Base-by-base conservation (phyloP, 2,329 filamentous ascomycete species). In the Aspergillus aculeatus region DNA sequence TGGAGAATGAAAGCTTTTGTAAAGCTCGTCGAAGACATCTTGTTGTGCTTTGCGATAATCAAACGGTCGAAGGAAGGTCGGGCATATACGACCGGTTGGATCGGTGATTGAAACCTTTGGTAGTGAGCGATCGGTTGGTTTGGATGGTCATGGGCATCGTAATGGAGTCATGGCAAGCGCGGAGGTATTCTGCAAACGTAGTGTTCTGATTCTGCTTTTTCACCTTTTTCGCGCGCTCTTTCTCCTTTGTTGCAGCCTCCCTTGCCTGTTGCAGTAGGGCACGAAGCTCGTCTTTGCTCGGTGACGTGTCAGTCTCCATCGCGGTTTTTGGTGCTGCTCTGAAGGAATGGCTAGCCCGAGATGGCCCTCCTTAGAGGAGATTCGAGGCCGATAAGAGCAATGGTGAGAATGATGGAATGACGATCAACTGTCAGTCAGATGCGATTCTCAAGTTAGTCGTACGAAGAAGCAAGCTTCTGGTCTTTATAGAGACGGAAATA, bases 111-210 rank as follows among this genome's bases (percentile, higher is more conserved):
- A n/a, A 26, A 19, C 58, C 58, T 35, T 56, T 56, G 2, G 53
- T 60, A 32, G 48, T 56, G 4, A 56, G 58, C 0, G 38, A 38
- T 16, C 9, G 35, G 26, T 56, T 23, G 1, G 35, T 48, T 16
- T 58, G 44, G 32, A 56, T 21, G 38, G 52, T 41, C 47, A 60
- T 47, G 47, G 58, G 58, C 41, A 38, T 51, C 24, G 58, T 29
- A n/a, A 60, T 51, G 9, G 35, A 56, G 47, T 31, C 19, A 60
- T 60, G 58, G 19, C 35, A 48, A 29, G 47, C 47, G 29, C 29
- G 32, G 5, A 56, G 24, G 24, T 56, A 56, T 47, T 60, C 58
- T 35, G 53, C 54, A 51, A 60, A 60, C 0, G 58, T 60, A 24
- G 29, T 56, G 2, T 53, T 56, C 24, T 26, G 32, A 23, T 48